These are phyloP conservation scores for Cairneyella variabilis DNA, from an alignment of 495 filamentous ascomycete species.

Conservation along the genomic window DNA sequence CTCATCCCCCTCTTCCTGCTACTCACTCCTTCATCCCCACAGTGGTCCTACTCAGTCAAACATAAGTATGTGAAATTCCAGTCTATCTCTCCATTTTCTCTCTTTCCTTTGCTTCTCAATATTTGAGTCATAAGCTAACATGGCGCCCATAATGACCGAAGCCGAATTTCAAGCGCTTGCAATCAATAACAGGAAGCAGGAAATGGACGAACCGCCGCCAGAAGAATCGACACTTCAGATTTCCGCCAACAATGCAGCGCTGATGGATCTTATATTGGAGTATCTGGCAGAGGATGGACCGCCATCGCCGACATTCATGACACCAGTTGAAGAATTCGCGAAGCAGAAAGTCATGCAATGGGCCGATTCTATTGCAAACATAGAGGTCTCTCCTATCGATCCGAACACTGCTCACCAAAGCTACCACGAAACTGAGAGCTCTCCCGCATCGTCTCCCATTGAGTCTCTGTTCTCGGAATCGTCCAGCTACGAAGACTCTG, in stretches of 20 bases:
- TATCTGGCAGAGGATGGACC: constrained; percentile 1
- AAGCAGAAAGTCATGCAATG: constrained; percentile 5
- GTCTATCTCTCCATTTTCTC: background rate
- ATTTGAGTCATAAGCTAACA: background rate
- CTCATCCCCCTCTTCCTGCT: background rate
- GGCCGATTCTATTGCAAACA: background rate
- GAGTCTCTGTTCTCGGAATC: constrained; percentile 3
- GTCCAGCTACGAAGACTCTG: background rate
- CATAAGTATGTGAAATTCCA: no score
- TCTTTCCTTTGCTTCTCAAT: background rate
- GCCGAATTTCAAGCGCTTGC: background rate
- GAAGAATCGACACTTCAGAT: background rate
- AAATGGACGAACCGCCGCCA: background rate
- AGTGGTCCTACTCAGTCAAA: background rate
- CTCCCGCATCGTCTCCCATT: background rate
- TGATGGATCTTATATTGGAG: constrained; percentile 10
- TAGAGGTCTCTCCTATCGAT: constrained; percentile 1
- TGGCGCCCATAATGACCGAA: background rate
- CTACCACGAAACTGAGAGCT: no score
- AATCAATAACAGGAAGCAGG: background rate
- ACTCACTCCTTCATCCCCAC: background rate
- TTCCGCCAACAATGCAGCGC: background rate
- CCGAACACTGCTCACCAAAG: background rate
- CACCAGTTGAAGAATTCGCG: background rate
- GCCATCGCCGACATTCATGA: background rate